Evolutionary conservation across 2,329 filamentous ascomycete genomes (phyloP).

Genomic region (Clarireedia monteithiana): DNA sequence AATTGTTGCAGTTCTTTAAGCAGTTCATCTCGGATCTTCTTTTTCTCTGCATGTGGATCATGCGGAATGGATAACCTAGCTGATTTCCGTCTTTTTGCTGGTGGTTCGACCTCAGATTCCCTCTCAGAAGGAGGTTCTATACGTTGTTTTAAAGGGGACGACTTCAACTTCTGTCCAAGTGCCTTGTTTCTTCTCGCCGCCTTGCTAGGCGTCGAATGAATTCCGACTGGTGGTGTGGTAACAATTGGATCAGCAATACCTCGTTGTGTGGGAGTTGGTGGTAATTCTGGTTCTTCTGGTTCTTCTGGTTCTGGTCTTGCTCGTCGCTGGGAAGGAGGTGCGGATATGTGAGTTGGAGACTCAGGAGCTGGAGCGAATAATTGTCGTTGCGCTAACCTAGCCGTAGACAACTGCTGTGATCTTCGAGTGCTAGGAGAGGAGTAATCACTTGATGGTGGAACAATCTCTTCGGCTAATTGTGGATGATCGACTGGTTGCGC

Average conservation of each 20-base stretch:
- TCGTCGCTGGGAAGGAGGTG: neutral
- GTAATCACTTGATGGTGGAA: neutral
- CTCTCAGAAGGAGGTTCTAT: slow-evolving; percentile 9
- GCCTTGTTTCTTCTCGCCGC: slow-evolving; percentile 35
- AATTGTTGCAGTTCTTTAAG: slow-evolving; percentile 48
- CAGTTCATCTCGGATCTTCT: slow-evolving; percentile 44
- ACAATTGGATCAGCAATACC: slow-evolving; percentile 44
- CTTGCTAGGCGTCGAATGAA: slow-evolving; percentile 51
- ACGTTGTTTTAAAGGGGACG: slow-evolving; percentile 28
- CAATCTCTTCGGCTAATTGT: neutral
- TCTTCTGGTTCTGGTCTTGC: neutral
- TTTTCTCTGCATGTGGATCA: slow-evolving; percentile 38
- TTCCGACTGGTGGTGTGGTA: slow-evolving; percentile 48
- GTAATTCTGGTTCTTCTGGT: slow-evolving; percentile 54
- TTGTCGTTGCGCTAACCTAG: slow-evolving; percentile 1
- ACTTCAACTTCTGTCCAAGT: slow-evolving; percentile 22
- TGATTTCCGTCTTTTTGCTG: slow-evolving; percentile 21
- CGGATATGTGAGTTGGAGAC: neutral
- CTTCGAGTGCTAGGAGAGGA: slow-evolving; percentile 3
- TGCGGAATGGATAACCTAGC: slow-evolving; percentile 22
- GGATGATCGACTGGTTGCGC: neutral
- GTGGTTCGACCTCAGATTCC: neutral
- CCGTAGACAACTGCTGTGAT: slow-evolving; percentile 4
- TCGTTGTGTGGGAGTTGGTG: slow-evolving; percentile 45
- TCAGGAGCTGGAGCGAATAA: neutral